These are phyloP conservation scores for Beauveria sp. DNA, from an alignment of 2,329 filamentous ascomycete genomes.

Conservation along the genomic window DNA sequence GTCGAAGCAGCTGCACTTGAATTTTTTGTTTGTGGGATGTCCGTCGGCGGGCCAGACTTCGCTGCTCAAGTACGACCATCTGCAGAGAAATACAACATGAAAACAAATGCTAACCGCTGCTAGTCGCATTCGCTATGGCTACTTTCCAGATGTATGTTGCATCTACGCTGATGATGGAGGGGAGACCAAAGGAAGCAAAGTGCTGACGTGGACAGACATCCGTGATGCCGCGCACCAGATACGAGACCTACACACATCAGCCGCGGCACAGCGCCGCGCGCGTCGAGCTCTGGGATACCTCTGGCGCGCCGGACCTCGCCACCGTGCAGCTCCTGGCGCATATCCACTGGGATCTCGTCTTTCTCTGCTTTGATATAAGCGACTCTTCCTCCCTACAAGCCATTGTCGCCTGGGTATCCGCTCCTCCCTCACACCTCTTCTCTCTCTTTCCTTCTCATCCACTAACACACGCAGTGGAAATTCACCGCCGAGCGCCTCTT, in stretches of 20 bases:
- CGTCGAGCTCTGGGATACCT: slow-evolving; percentile 33
- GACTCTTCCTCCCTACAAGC: slow-evolving; percentile 26
- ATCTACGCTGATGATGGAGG: neutral
- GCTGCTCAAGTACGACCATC: slow-evolving; percentile 26
- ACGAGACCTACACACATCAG: slow-evolving; percentile 27
- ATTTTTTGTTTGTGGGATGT: slow-evolving; percentile 30
- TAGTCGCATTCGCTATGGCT: slow-evolving; percentile 30
- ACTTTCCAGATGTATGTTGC: slow-evolving; percentile 28
- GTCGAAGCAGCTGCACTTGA: slow-evolving; percentile 21
- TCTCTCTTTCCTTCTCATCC: neutral
- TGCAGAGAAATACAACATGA: too few species aligned
- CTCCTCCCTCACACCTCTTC: neutral
- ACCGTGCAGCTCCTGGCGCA: slow-evolving; percentile 27
- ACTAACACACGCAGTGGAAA: slow-evolving; percentile 20
- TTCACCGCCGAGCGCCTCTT: slow-evolving; percentile 22
- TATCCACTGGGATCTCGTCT: slow-evolving; percentile 29
- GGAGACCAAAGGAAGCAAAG: neutral
- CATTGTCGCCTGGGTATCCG: slow-evolving; percentile 27
- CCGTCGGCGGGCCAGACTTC: slow-evolving; percentile 28
- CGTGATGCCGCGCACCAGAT: slow-evolving; percentile 25
- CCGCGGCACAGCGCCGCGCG: slow-evolving; percentile 19
- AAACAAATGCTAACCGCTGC: neutral
- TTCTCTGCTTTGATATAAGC: slow-evolving; percentile 32
- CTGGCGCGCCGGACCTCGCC: slow-evolving; percentile 29
- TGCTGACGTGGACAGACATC: slow-evolving; percentile 20